phyloP scores from a whole-genome alignment of 2,329 filamentous ascomycete genomes.

The Aspergillus pseudotamarii region DNA sequence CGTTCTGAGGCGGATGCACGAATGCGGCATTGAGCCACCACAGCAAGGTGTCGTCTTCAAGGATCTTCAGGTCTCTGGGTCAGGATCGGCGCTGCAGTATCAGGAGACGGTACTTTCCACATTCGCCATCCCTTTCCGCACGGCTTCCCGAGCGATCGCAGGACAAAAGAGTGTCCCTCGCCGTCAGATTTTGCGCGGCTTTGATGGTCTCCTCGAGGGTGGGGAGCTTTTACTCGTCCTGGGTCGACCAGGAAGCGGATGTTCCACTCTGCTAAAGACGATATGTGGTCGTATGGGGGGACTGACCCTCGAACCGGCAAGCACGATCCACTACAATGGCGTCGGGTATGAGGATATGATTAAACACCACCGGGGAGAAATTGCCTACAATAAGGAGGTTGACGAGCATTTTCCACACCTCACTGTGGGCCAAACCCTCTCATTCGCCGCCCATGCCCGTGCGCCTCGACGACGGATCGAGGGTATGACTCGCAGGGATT shows the following conservation, averaged over 20 bases:
- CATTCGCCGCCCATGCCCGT: conserved; percentile 56
- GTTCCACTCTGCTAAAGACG: conserved; percentile 71
- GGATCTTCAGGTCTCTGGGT: conserved; percentile 28
- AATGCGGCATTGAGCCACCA: conserved; percentile 24
- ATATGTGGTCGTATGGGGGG: conserved; percentile 64
- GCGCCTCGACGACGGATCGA: conserved; percentile 51
- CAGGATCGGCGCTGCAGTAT: conserved; percentile 26
- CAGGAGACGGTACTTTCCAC: conserved; percentile 29
- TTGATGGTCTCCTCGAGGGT: conserved; percentile 54
- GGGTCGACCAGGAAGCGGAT: conserved; percentile 69
- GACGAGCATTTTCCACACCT: conserved; percentile 47
- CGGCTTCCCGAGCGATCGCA: conserved; percentile 11
- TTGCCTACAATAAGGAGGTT: conserved; percentile 35
- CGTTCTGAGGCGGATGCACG: conserved; percentile 22
- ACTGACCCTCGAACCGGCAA: conserved; percentile 53
- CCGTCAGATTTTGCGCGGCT: conserved; percentile 15
- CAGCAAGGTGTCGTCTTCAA: conserved; percentile 29
- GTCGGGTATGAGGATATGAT: conserved; percentile 46
- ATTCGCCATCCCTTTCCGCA: conserved; percentile 38
- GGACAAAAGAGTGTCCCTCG: conserved; percentile 44
- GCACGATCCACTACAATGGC: conserved; percentile 61
- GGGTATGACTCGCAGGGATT: conserved; percentile 51
- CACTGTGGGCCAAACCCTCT: conserved; percentile 56
- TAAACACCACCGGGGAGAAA: conserved; percentile 58
- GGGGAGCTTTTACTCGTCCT: conserved; percentile 73